These are phyloP conservation scores for Basidiobolus meristosporus DNA, from an alignment of 371 early-diverging fungal genomes.

Conservation along the genomic window DNA sequence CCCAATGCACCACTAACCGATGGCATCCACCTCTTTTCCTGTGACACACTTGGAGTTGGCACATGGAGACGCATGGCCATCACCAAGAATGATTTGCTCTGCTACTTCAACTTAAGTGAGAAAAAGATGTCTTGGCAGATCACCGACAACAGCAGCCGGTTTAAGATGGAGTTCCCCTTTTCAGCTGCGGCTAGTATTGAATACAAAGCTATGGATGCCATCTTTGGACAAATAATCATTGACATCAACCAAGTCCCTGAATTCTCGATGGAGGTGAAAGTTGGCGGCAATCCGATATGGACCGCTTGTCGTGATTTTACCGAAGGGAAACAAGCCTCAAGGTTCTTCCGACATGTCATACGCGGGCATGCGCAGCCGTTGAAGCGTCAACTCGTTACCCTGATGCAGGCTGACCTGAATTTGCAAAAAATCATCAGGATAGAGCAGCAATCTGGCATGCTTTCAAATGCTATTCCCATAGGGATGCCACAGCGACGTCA, in stretches of 20 bases:
- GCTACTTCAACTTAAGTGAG: constrained; percentile 24
- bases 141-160: constrained; percentile 36
- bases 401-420: constrained; percentile 3
- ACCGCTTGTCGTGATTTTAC: constrained; percentile 58
- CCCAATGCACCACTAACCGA: constrained; percentile 7
- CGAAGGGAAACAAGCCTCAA: constrained; percentile 45
- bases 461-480: no score
- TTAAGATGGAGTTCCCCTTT: constrained; percentile 53
- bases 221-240: constrained; percentile 28
- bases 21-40: constrained; percentile 16
- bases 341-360: constrained; percentile 37
- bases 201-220: constrained; percentile 24
- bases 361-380: constrained; percentile 29
- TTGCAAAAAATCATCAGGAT: no score
- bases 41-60: constrained; percentile 45
- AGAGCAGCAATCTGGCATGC: no score
- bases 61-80: constrained; percentile 54
- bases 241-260: constrained; percentile 33
- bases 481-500: no score
- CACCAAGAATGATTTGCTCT: constrained; percentile 28
- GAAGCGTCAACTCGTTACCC: constrained; percentile 23
- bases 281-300: constrained; percentile 32
- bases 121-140: constrained; percentile 52
- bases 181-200: constrained; percentile 30
- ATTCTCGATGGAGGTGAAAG: constrained; percentile 17